A percentile compares a stretch with the other conserved stretches of the same genome.
Evolutionary conservation across 306 rosid genomes (phyloP).

Genomic region (Biancaea sappan): DNA sequence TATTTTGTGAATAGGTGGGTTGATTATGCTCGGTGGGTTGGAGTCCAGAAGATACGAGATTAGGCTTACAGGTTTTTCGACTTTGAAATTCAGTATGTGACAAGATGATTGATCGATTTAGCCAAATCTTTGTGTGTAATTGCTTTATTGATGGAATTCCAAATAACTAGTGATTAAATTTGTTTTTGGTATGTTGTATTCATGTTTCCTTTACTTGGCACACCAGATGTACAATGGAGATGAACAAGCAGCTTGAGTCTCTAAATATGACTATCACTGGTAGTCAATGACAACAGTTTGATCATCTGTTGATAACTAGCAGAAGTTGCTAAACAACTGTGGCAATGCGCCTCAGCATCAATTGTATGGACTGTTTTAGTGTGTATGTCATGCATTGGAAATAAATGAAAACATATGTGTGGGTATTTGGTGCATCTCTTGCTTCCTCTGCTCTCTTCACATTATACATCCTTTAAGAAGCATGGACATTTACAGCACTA

Average conservation of each 20-base stretch:
- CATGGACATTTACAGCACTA: too few relatives aligned
- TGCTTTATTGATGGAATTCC: constrained; percentile 25
- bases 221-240: constrained; percentile 25
- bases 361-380: constrained; percentile 11
- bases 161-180: constrained; percentile 21
- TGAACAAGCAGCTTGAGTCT: constrained; percentile 16
- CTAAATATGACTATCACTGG: not conserved
- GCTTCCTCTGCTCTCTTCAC: not conserved
- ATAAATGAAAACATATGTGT: constrained; percentile 12
- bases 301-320: constrained; percentile 18
- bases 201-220: constrained; percentile 17
- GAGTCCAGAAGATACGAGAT: constrained; percentile 64
- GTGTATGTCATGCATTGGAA: constrained; percentile 25
- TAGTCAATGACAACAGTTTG: constrained; percentile 3
- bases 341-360: constrained; percentile 2
- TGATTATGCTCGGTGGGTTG: constrained; percentile 83
- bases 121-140: not conserved
- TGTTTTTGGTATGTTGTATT: constrained; percentile 16
- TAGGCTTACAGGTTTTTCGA: constrained; percentile 35
- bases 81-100: not conserved
- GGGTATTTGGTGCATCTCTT: not conserved
- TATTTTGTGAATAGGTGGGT: constrained; percentile 73
- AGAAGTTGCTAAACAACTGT: constrained; percentile 27
- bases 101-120: constrained; percentile 2
- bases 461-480: too few relatives aligned